phyloP scores from a whole-genome alignment of 2,329 filamentous ascomycete species.

The Pseudogymnoascus sp. region DNA sequence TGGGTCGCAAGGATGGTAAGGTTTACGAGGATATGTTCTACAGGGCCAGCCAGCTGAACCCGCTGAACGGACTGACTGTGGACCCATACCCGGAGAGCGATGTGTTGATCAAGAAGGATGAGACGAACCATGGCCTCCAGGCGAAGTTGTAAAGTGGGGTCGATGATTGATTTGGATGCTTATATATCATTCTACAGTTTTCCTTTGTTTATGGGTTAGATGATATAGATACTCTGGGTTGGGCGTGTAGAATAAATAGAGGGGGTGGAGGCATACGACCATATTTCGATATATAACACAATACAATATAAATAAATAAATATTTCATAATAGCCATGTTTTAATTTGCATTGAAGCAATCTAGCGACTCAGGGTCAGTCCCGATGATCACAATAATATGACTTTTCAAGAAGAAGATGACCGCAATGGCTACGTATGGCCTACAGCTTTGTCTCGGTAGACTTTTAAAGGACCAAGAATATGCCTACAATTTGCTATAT shows the following conservation, averaged over 20 bases:
- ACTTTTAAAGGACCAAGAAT: too few relatives aligned
- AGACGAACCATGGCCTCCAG: slow-evolving; percentile 34
- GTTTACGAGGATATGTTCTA: slow-evolving; percentile 73
- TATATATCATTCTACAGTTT: not conserved
- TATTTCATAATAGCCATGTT: not conserved
- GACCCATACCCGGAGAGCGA: slow-evolving; percentile 61
- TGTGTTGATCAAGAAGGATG: slow-evolving; percentile 52
- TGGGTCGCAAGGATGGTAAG: slow-evolving; percentile 63
- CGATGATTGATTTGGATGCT: not conserved
- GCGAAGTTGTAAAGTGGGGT: slow-evolving; percentile 38
- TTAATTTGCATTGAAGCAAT: not conserved
- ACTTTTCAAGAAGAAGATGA: too few relatives aligned
- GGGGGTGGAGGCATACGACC: not conserved
- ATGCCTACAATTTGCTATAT: too few relatives aligned
- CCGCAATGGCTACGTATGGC: too few relatives aligned
- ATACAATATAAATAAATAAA: not conserved
- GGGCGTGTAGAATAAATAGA: slow-evolving; percentile 4
- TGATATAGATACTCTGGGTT: not conserved
- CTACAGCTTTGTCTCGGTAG: too few relatives aligned
- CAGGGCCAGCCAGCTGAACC: slow-evolving; percentile 62
- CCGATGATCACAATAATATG: too few relatives aligned
- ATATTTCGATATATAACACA: not conserved
- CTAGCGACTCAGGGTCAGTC: not conserved
- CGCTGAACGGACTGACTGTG: slow-evolving; percentile 61
- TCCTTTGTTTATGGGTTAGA: slow-evolving; percentile 2